Base-by-base conservation (phyloP, 2,329 filamentous ascomycete genomes). In the Xenosphaeropsis pyriputrescens region DNA sequence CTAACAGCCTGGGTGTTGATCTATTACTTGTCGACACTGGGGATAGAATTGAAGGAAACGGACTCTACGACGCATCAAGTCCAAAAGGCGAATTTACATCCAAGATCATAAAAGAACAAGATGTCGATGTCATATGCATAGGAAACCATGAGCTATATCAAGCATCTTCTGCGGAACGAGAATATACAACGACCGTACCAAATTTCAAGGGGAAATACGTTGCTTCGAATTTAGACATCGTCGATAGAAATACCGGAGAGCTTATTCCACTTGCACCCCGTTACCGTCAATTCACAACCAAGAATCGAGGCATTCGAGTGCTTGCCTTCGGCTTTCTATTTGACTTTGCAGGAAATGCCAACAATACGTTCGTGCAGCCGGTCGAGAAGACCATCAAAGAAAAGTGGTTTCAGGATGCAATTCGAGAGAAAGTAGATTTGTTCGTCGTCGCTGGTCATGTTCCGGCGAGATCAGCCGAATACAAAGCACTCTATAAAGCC, bases 131-230 rank as follows among this genome's bases (percentile, higher is more conserved):
- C 18, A 69, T 96, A 35, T 89, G 78, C 48, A 80, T 79, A 1
- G 91, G 91, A 36, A 98, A 98, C 52, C 91, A 98, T 61, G 91
- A 98, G 62, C 71, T 98, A 11, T 98, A 98, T 64, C 75, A 85
- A 49, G 64, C 70, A 39, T 78, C 79, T 43, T 83, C 86, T 1
- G 82, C 85, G 15, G 72, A 81, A 37, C 71, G 77, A 42, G 91
- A 96, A 55, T 83, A 82, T 53, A 66, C 75, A 39, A 72, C 73
- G 38, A 94, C 85, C 0, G 82, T 94, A 1, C 85, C 85, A 2
- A 81, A 85, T 53, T 96, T 85, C 60, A 72, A 72, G 39, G 72
- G 76, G 29, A 78, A 71, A 41, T 96, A 96, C 48, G 63, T 96
- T 15, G 83, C 89, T 9, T 95, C 88, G 1, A 98, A 98, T 49